These are phyloP conservation scores for Neoboletus brunneissimus DNA, from an alignment of 768 basidiomycete genomes.

Conservation along the genomic window DNA sequence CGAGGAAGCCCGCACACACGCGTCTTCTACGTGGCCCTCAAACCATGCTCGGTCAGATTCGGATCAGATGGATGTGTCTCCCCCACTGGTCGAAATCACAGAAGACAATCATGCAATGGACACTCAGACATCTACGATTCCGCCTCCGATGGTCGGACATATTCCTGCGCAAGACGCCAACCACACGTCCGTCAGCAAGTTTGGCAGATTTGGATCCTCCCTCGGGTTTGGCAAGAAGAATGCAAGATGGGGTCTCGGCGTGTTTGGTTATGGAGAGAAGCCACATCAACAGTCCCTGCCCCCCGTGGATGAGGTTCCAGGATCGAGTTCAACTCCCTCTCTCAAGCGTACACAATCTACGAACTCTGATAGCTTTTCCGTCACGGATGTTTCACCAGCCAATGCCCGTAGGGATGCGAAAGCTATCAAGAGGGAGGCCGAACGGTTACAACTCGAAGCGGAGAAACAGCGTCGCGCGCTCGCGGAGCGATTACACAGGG, in stretches of 20 bases:
- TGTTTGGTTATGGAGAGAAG: constrained; percentile 75
- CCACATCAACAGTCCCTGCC: constrained; percentile 57
- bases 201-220: constrained; percentile 53
- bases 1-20: constrained; percentile 30
- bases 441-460: constrained; percentile 73
- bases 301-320: constrained; percentile 69
- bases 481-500: constrained; percentile 70
- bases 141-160: constrained; percentile 36
- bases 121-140: constrained; percentile 48
- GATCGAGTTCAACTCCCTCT: constrained; percentile 54
- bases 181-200: constrained; percentile 47
- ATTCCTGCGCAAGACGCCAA: constrained; percentile 37
- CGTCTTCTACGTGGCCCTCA: constrained; percentile 25
- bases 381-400: constrained; percentile 46
- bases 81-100: constrained; percentile 45
- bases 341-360: constrained; percentile 79
- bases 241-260: constrained; percentile 59
- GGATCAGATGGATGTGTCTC: constrained; percentile 57
- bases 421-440: constrained; percentile 78
- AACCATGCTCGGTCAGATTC: constrained; percentile 32
- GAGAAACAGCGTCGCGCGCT: constrained; percentile 81
- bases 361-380: constrained; percentile 68
- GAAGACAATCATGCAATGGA: constrained; percentile 46
- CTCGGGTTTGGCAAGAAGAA: constrained; percentile 69
- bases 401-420: constrained; percentile 57